These are phyloP conservation scores for Paecilomyces niveus DNA, from an alignment of 2,329 filamentous ascomycete species.

Conservation along the genomic window DNA sequence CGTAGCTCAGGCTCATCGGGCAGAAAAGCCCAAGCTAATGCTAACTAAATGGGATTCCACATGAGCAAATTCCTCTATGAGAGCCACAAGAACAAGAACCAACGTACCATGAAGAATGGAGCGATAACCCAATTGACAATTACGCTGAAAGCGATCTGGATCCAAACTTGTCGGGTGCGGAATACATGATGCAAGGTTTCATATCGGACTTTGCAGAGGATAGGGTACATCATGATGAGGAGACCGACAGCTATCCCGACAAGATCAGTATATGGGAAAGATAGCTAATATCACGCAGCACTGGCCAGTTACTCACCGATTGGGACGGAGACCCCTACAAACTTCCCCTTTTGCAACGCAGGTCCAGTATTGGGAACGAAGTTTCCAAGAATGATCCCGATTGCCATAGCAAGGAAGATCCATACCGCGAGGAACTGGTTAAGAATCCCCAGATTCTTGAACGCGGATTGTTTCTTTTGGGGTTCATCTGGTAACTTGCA, in stretches of 20 bases:
- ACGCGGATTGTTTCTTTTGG: constrained; percentile 12
- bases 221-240: constrained; percentile 91
- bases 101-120: constrained; percentile 67
- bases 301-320: constrained; percentile 44
- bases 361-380: constrained; percentile 58
- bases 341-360: constrained; percentile 61
- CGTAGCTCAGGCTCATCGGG: constrained; percentile 44
- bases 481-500: no score
- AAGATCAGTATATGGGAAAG: neutral
- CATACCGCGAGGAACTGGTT: constrained; percentile 61
- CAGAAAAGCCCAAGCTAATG: constrained; percentile 45
- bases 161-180: constrained; percentile 58
- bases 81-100: neutral
- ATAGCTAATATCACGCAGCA: constrained; percentile 7
- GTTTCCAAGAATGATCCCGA: constrained; percentile 70
- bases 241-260: constrained; percentile 60
- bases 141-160: constrained; percentile 70
- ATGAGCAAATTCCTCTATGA: neutral
- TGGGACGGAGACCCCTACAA: constrained; percentile 63
- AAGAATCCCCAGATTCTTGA: constrained; percentile 50
- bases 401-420: constrained; percentile 72
- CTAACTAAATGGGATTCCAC: constrained; percentile 37
- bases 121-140: constrained; percentile 77
- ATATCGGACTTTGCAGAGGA: constrained; percentile 77
- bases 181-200: constrained; percentile 66